Evolutionary conservation across 768 basidiomycete species (phyloP).

Genomic region (Cystofilobasidium capitatum): DNA sequence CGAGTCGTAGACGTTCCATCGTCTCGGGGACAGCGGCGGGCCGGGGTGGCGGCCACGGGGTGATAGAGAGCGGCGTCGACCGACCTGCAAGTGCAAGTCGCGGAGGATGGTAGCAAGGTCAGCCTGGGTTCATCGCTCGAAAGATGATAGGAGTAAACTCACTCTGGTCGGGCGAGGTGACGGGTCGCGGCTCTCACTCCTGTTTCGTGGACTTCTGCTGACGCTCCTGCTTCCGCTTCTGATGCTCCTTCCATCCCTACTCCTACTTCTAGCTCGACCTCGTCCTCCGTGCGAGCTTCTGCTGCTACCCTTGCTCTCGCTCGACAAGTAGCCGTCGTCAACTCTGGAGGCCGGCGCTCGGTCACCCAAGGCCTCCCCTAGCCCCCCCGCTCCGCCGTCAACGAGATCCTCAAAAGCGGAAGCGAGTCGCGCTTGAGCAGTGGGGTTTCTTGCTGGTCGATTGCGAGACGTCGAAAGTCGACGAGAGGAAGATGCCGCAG

Average conservation of each 20-base stretch:
- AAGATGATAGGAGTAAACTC: no score
- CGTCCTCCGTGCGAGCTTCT: neutral
- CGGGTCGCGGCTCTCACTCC: neutral
- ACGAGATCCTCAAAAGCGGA: neutral
- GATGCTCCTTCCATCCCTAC: neutral
- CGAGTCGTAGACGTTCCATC: conserved; percentile 3
- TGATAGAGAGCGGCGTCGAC: neutral
- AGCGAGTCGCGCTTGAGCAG: no score
- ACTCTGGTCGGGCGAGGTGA: no score
- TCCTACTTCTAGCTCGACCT: conserved; percentile 1
- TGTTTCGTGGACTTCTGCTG: neutral
- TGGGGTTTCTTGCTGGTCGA: neutral
- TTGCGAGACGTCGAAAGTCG: neutral
- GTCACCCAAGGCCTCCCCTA: conserved; percentile 14
- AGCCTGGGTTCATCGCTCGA: no score
- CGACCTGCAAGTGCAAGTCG: no score
- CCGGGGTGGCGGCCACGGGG: neutral
- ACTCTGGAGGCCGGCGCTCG: neutral
- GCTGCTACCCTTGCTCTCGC: neutral
- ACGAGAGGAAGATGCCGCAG: neutral
- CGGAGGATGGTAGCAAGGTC: no score
- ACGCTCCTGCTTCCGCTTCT: neutral
- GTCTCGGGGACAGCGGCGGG: neutral
- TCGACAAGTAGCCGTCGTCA: neutral
- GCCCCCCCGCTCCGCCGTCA: neutral